Evolutionary conservation across 371 early-diverging fungal genomes (phyloP).

Genomic region (Mortierella sp.): DNA sequence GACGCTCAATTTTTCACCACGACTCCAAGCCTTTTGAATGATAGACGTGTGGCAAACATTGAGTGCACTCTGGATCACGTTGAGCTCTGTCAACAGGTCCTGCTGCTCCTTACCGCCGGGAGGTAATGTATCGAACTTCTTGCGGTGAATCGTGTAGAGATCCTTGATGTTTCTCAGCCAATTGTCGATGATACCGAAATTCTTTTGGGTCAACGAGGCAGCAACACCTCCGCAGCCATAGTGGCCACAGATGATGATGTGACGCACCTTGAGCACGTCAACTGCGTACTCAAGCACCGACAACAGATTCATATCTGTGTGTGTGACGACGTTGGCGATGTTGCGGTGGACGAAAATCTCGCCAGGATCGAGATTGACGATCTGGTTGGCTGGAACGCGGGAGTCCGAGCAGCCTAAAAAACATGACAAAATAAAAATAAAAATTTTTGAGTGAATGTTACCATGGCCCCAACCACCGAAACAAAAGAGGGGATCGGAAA

Average conservation of each 20-base stretch:
- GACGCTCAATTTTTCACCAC: slow-evolving; percentile 81
- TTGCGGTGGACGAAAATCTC: slow-evolving; percentile 96
- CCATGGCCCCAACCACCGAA: too few relatives aligned
- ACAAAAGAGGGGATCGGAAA: background rate
- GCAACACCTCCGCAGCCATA: slow-evolving; percentile 91
- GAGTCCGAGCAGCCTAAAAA: slow-evolving; percentile 83
- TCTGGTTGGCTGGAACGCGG: slow-evolving; percentile 83
- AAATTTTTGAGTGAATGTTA: too few relatives aligned
- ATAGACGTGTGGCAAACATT: slow-evolving; percentile 81
- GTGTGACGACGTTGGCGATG: slow-evolving; percentile 91
- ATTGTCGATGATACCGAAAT: slow-evolving; percentile 86
- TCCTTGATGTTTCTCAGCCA: slow-evolving; percentile 88
- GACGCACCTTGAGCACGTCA: slow-evolving; percentile 89
- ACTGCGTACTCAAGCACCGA: slow-evolving; percentile 95
- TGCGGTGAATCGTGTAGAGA: slow-evolving; percentile 71
- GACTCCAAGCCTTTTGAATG: slow-evolving; percentile 87
- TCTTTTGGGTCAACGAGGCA: slow-evolving; percentile 69
- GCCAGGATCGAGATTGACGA: slow-evolving; percentile 74
- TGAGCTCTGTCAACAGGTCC: slow-evolving; percentile 75
- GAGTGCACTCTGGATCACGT: slow-evolving; percentile 79
- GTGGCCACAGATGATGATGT: slow-evolving; percentile 95
- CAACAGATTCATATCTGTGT: slow-evolving; percentile 81
- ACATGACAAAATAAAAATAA: background rate
- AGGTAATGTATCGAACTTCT: slow-evolving; percentile 61
- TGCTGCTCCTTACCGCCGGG: slow-evolving; percentile 58